These are phyloP conservation scores for Geotrichum europaeum DNA, from an alignment of 1,139 yeast genomes.

Conservation along the genomic window DNA sequence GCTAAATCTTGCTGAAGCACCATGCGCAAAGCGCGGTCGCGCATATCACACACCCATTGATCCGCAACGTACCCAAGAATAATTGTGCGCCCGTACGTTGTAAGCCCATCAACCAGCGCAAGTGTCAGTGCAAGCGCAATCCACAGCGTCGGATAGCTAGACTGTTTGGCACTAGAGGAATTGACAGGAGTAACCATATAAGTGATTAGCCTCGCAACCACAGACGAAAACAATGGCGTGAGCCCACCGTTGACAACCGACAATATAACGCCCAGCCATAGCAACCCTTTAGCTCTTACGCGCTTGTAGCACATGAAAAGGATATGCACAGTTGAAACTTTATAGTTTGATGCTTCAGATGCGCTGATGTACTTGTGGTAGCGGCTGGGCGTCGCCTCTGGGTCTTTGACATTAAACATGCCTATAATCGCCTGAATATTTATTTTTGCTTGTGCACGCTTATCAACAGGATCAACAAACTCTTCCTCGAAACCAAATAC, in stretches of 20 bases:
- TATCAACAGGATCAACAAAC: not conserved
- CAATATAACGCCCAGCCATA: conserved; percentile 48
- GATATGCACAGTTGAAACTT: conserved; percentile 12
- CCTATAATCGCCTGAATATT: not conserved
- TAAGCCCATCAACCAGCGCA: conserved; percentile 55
- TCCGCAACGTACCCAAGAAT: conserved; percentile 59
- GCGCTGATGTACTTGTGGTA: conserved; percentile 11
- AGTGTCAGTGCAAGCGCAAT: conserved; percentile 56
- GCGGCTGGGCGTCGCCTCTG: not conserved
- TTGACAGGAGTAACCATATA: conserved; percentile 32
- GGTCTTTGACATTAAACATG: not conserved
- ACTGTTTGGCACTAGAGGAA: conserved; percentile 20
- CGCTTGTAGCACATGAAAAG: conserved; percentile 14
- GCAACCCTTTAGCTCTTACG: conserved; percentile 33
- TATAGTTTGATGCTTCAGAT: conserved; percentile 5
- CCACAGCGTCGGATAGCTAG: conserved; percentile 51
- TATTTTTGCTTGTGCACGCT: not conserved
- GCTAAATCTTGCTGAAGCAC: conserved; percentile 49
- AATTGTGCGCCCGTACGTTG: conserved; percentile 47
- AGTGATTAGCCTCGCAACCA: conserved; percentile 56
- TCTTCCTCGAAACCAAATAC: not conserved
- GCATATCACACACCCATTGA: conserved; percentile 53
- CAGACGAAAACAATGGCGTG: conserved; percentile 73
- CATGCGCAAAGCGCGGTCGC: conserved; percentile 46
- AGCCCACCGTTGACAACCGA: conserved; percentile 55